Conservation (phyloP, 2,329 filamentous ascomycete genomes). For the Ampelomyces quisqualis region DNA sequence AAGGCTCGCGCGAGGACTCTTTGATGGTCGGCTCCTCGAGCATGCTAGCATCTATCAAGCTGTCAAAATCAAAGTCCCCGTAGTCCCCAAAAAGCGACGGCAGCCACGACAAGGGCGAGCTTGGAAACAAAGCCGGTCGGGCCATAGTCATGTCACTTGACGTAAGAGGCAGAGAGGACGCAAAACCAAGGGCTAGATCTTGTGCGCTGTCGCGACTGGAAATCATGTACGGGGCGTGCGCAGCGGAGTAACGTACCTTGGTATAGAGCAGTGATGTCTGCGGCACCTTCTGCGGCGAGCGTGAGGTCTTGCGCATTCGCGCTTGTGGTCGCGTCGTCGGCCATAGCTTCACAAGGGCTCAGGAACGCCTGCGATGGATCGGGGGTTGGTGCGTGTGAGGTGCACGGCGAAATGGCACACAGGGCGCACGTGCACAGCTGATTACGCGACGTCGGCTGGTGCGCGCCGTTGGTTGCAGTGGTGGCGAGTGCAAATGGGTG, state of each 20-base stretch:
- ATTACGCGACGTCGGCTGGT: constrained; percentile 10
- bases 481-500: constrained; percentile 21
- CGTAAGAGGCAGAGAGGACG: too few species aligned
- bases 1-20: constrained; percentile 56
- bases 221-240: constrained; percentile 1
- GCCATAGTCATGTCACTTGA: too few species aligned
- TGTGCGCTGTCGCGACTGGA: too few species aligned
- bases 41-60: constrained; percentile 63
- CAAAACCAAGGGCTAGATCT: constrained; percentile 1
- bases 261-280: constrained; percentile 27
- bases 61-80: not conserved
- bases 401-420: constrained; percentile 14
- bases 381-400: constrained; percentile 20
- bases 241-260: constrained; percentile 34
- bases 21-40: constrained; percentile 34
- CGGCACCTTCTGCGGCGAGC: constrained; percentile 25
- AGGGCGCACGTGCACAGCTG: constrained; percentile 8
- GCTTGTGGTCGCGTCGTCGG: constrained; percentile 37
- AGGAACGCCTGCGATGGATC: constrained; percentile 22
- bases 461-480: constrained; percentile 10
- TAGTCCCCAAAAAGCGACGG: too few species aligned
- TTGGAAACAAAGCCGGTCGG: too few species aligned
- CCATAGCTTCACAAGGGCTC: constrained; percentile 29
- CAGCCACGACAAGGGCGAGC: too few species aligned
- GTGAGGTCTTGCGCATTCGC: constrained; percentile 30